Conservation (phyloP, 768 basidiomycete genomes). For the Leucosporidium creatinivorum region DNA sequence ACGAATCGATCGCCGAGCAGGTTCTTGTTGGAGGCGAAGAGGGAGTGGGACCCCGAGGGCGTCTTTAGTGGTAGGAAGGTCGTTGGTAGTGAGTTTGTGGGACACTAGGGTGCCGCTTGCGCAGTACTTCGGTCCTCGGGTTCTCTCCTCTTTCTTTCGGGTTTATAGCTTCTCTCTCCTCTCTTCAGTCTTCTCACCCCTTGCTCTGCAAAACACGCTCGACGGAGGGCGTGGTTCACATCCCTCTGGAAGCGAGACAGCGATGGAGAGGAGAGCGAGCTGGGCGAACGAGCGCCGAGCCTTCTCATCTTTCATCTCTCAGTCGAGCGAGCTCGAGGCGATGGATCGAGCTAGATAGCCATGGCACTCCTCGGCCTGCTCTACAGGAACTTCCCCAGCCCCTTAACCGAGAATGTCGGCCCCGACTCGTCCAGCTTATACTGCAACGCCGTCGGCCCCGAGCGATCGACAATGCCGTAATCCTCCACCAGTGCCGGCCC, state of each 20-base stretch:
- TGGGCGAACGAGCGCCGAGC: too few relatives aligned
- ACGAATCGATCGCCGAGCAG: too few relatives aligned
- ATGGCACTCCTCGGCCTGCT: background rate
- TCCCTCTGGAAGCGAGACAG: too few relatives aligned
- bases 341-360: too few relatives aligned
- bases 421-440: conserved; percentile 24
- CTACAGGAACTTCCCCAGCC: conserved; percentile 20
- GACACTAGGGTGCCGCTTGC: background rate
- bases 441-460: conserved; percentile 10
- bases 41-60: conserved; percentile 7
- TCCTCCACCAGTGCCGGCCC: conserved; percentile 13
- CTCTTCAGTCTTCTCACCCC: too few relatives aligned
- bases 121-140: too few relatives aligned
- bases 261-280: too few relatives aligned
- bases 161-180: background rate
- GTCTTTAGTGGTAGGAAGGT: conserved; percentile 10
- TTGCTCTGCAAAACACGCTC: too few relatives aligned
- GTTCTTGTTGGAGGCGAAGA: background rate
- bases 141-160: background rate
- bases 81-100: conserved; percentile 9
- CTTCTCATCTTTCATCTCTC: too few relatives aligned
- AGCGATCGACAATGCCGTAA: background rate
- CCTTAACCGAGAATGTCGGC: conserved; percentile 14
- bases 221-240: too few relatives aligned
- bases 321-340: too few relatives aligned